Conservation (phyloP, 306 rosid genomes). For the Herpetospermum pedunculosum region DNA sequence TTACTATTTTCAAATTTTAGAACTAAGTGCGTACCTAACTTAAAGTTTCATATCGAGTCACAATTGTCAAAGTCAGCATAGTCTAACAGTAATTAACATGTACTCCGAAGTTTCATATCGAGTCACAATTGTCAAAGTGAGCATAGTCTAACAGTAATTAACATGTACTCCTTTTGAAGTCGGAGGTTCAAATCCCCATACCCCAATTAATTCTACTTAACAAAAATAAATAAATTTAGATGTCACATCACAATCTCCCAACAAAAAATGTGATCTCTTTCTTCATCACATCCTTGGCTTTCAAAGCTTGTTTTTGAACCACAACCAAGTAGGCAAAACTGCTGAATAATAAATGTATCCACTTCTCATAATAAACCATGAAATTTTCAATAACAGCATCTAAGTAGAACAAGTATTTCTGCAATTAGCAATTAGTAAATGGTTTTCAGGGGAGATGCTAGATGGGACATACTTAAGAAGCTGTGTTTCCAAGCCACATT, state of each 20-base stretch:
- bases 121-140: too few species aligned
- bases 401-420: not conserved
- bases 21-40: not conserved
- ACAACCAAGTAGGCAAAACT: not conserved
- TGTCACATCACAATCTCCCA: not conserved
- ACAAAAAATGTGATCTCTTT: not conserved
- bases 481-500: constrained; percentile 48
- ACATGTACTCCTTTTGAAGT: too few species aligned
- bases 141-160: too few species aligned
- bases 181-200: too few species aligned
- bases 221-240: too few species aligned
- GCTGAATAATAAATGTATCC: not conserved
- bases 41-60: too few species aligned
- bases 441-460: constrained; percentile 81
- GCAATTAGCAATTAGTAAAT: constrained; percentile 51
- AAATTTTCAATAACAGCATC: not conserved
- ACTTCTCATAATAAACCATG: not conserved
- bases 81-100: too few species aligned
- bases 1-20: not conserved
- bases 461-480: constrained; percentile 70
- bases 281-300: not conserved
- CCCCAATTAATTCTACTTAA: too few species aligned
- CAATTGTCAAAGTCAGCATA: too few species aligned
- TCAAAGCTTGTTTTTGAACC: not conserved
- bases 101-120: too few species aligned